Percentiles rank a stretch among this genome's conserved stretches.
These are phyloP conservation scores for Fusarium sp. DNA, from an alignment of 2,329 filamentous ascomycete genomes.

Conservation along the genomic window DNA sequence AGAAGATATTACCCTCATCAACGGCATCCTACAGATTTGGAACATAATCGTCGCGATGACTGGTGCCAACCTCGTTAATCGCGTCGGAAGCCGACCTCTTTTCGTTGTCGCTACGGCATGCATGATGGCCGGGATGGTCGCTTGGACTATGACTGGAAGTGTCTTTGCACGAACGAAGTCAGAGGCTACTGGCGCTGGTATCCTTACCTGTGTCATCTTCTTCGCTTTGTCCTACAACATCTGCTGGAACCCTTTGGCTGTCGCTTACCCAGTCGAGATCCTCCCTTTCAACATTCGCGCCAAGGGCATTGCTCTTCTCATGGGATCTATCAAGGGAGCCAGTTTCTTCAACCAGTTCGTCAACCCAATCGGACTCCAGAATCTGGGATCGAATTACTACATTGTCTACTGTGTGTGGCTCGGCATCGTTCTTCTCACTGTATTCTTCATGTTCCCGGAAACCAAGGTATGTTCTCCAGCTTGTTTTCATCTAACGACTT, in stretches of 20 bases:
- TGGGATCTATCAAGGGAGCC: slow-evolving; percentile 55
- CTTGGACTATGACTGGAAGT: slow-evolving; percentile 56
- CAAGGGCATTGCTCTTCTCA: slow-evolving; percentile 56
- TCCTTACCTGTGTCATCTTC: slow-evolving; percentile 57
- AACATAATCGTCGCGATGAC: slow-evolving; percentile 56
- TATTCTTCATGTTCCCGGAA: slow-evolving; percentile 57
- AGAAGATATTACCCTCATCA: slow-evolving; percentile 57
- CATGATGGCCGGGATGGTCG: slow-evolving; percentile 54
- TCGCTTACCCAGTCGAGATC: slow-evolving; percentile 58
- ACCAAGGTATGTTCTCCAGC: slow-evolving; percentile 30
- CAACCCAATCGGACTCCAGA: slow-evolving; percentile 54
- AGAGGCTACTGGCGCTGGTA: slow-evolving; percentile 50
- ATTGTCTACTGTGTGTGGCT: slow-evolving; percentile 58
- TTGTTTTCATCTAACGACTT: too few species aligned
- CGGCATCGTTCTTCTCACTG: slow-evolving; percentile 51
- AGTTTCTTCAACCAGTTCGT: slow-evolving; percentile 56
- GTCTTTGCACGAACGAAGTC: slow-evolving; percentile 52
- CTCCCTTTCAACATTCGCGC: slow-evolving; percentile 57
- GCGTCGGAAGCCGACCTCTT: slow-evolving; percentile 54
- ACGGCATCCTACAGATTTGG: slow-evolving; percentile 57
- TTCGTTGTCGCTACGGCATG: slow-evolving; percentile 56
- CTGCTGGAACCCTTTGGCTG: slow-evolving; percentile 58
- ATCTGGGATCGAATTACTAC: slow-evolving; percentile 57
- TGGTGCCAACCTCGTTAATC: slow-evolving; percentile 53
- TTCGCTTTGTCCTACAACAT: slow-evolving; percentile 58